Evolutionary conservation across 306 rosid genomes (phyloP).

Genomic region (Castanopsis chinensis): DNA sequence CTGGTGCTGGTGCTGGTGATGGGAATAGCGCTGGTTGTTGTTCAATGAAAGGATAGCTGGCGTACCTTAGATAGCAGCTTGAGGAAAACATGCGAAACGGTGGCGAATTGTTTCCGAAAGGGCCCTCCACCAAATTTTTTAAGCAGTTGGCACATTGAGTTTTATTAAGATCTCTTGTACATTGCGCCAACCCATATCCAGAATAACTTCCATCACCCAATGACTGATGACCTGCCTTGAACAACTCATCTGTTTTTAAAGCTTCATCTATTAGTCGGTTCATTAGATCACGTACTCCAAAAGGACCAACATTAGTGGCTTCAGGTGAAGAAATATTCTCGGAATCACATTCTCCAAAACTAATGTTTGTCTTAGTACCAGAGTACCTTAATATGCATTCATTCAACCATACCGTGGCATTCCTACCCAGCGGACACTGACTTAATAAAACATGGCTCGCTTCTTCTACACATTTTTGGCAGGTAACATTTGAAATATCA

Average conservation of each 20-base stretch:
- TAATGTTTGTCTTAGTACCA: neutral
- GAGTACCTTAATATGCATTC: neutral
- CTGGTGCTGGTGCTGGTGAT: no score
- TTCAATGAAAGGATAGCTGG: slow-evolving; percentile 7
- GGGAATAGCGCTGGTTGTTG: neutral
- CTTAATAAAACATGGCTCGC: no score
- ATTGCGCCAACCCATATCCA: slow-evolving; percentile 24
- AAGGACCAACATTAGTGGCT: neutral
- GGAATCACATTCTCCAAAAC: neutral
- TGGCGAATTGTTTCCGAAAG: neutral
- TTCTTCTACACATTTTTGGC: no score
- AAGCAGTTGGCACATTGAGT: slow-evolving; percentile 9
- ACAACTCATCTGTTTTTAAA: neutral
- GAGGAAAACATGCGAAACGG: slow-evolving; percentile 3
- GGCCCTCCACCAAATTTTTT: no score
- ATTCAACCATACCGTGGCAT: neutral
- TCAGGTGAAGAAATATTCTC: neutral
- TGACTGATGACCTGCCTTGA: neutral
- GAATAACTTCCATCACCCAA: neutral
- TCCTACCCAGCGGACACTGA: no score
- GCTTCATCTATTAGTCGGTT: neutral
- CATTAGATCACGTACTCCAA: slow-evolving; percentile 1
- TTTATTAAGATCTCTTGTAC: slow-evolving; percentile 19
- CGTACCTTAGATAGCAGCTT: slow-evolving; percentile 21
- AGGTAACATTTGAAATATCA: no score